Evolutionary conservation across 768 basidiomycete genomes (phyloP).

Genomic region (Cytidiella melzeri): DNA sequence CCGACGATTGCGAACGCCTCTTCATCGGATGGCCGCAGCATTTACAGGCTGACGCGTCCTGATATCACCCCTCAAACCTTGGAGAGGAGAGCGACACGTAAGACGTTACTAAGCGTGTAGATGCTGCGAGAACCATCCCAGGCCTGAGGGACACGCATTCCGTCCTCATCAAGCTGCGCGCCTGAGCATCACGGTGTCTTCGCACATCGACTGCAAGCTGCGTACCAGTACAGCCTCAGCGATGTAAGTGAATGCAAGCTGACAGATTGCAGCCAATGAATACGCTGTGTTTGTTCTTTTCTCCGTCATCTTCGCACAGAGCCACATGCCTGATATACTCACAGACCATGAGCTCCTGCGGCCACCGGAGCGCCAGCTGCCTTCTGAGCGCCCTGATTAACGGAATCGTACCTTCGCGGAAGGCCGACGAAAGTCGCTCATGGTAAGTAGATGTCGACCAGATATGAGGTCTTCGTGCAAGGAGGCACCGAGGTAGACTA

Average conservation of each 20-base stretch:
- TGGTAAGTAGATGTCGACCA: too few species aligned
- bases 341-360: background rate
- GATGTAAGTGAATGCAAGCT: background rate
- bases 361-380: background rate
- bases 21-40: slow-evolving; percentile 7
- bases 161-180: background rate
- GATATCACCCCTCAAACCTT: background rate
- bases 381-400: background rate
- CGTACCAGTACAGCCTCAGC: background rate
- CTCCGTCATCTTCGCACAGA: background rate
- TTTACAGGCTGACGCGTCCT: slow-evolving; percentile 10
- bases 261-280: background rate
- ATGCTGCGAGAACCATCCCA: slow-evolving; percentile 4
- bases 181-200: background rate
- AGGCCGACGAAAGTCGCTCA: too few species aligned
- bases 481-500: background rate
- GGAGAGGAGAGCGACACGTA: background rate
- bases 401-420: background rate
- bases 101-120: background rate
- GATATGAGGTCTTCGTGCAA: too few species aligned
- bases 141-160: slow-evolving; percentile 12
- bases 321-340: background rate
- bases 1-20: background rate
- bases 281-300: background rate
- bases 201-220: background rate